These are phyloP conservation scores for Ogataea ganodermae DNA, from an alignment of 805 yeast species.

Conservation along the genomic window DNA sequence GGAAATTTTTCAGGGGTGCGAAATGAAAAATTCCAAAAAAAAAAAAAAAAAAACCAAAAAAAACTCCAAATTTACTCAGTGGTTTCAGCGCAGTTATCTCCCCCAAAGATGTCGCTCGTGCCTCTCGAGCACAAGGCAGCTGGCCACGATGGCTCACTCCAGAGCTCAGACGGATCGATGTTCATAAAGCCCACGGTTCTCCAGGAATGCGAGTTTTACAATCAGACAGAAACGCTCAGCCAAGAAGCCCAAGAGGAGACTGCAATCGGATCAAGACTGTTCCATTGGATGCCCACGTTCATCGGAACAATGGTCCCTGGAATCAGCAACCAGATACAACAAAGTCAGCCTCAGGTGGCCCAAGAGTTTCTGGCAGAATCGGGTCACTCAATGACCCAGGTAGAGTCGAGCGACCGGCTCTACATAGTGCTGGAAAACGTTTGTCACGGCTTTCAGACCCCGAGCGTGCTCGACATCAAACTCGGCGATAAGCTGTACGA, in stretches of 20 bases:
- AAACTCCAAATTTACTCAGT: background rate
- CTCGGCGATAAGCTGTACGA: conserved; percentile 76
- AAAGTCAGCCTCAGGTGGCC: conserved; percentile 17
- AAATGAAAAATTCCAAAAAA: background rate
- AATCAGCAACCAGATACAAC: conserved; percentile 32
- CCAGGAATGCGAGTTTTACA: conserved; percentile 79
- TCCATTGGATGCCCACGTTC: conserved; percentile 64
- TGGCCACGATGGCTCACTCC: conserved; percentile 83
- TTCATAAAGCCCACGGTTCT: conserved; percentile 68
- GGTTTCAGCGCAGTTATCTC: background rate
- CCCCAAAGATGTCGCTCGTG: conserved; percentile 28
- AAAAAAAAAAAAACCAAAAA: background rate
- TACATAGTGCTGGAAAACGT: conserved; percentile 74
- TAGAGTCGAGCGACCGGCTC: conserved; percentile 23
- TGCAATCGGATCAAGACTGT: conserved; percentile 37
- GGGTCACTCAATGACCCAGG: background rate
- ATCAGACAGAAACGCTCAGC: conserved; percentile 29
- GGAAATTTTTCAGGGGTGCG: background rate
- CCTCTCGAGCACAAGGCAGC: conserved; percentile 74
- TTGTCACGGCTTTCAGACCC: conserved; percentile 58
- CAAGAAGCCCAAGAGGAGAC: conserved; percentile 21
- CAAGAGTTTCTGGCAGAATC: conserved; percentile 12
- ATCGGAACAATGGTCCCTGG: conserved; percentile 62
- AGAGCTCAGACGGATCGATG: conserved; percentile 61
- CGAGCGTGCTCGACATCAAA: conserved; percentile 82